Base-by-base conservation (phyloP, 371 early-diverging fungal species). In the Sporodiniella umbellata region DNA sequence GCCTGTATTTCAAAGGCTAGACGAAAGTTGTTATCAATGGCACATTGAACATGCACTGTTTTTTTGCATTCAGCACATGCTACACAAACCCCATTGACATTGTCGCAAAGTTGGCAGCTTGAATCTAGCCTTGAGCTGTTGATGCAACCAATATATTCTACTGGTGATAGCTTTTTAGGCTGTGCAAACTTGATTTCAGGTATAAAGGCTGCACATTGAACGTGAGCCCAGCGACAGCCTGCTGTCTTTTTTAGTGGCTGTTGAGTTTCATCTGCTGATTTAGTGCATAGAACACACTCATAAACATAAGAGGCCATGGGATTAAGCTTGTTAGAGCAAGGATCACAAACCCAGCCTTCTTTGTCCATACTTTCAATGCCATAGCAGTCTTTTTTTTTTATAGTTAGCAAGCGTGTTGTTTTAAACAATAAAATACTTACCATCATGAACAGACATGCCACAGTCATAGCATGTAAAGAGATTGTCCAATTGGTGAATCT, bases 221-320 rank as follows among this genome's bases (percentile, higher is more conserved):
- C 75, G 64, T 99, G 99, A 0, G 84, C 95, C 99, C 99, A 99
- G 47, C 83, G 79, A 60, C 89, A 89, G 6, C 82, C 86, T 18
- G 79, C 80, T 2, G 99, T 96, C 44, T 81, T 83, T 68, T 97
- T 97, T 61, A 95, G 80, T 5, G 97, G 86, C 10, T 55, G 70
- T 0, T 61, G 66, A 8, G 65, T 50, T 5, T 54, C 67, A 2
- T 55, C 49, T 10, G 62, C 48, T n/a, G 67, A 58, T 24, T 68
- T 48, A 37, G 64, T 57, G 48, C 89, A 89, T 5, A 88, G 48
- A 0, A 85, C 66, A 53, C 89, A 89, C 37, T 68, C 56, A 54
- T 85, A 86, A 14, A 71, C 74, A 48, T 76, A 83, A 8, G 88
- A 81, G 1, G 78, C 68, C 6, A 75, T 57, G 0, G 88, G 89